Evolutionary conservation across 306 rosid genomes (phyloP), one percentile per base, ranked within the genome.

Genomic region (Trifolium pratense): DNA sequence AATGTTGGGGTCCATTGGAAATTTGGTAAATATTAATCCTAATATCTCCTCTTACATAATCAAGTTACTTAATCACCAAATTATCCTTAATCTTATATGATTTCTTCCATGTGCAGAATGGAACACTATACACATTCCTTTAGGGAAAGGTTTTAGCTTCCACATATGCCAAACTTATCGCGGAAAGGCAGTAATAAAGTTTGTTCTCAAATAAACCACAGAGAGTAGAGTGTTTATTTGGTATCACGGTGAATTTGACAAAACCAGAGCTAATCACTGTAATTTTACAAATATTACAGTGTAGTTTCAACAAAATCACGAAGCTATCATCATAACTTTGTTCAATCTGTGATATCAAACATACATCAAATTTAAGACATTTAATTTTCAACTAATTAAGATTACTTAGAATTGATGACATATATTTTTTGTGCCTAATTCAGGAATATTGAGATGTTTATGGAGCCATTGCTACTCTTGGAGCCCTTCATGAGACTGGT

Each of bases 101-200:
- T 71, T 55, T 59, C 42, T 60, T 67, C 2, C 8, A 7, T 74
- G 75, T 74, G 77, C 83, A 92, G 97, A 71, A 75, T 90, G 95
- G 84, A 58, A 72, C 1, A 83, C 79, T 25, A 79, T 78, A 5
- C 70, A 78, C 36, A 5, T 77, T 66, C 87, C 88, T 16, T 45
- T 87, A 0, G 89, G 92, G 34, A 84, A 84, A 63, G 96, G 92
- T 39, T 73, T 88, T 48, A 81, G 89, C 81, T 71, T 91, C 79
- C 81, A 87, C 66, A 69, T 86, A 26, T 53, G 20, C 45, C 97
- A 93, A 20, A 45, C 32, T 68, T 93, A 85, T 36, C 80, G 64
- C 6, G 97, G 94, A 58, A 91, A 84, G 78, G 75, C 89, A 0
- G 40, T 85, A 4, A 83, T 93, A 79, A 88, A 90, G 98, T 93